These are phyloP conservation scores for Microdochium nivale DNA, from an alignment of 2,329 filamentous ascomycete species.

Conservation along the genomic window DNA sequence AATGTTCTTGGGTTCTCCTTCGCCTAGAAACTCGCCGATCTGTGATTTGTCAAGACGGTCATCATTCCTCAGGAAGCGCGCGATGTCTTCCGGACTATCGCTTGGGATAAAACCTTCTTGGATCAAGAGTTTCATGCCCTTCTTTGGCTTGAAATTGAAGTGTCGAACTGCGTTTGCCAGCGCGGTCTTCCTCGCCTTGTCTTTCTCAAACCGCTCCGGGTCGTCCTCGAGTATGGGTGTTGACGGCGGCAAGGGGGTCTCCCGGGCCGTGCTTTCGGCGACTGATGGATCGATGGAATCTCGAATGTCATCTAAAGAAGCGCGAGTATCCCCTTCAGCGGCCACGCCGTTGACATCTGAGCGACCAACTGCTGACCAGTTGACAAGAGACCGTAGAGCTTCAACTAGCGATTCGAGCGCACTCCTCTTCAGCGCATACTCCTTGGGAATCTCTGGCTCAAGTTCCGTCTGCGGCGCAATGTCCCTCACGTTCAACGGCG, in stretches of 20 bases:
- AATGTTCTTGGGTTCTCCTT: slow-evolving; percentile 88
- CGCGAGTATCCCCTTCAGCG: slow-evolving; percentile 40
- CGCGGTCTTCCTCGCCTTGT: slow-evolving; percentile 89
- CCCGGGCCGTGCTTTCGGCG: slow-evolving; percentile 53
- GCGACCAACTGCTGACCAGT: slow-evolving; percentile 68
- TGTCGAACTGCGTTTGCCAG: slow-evolving; percentile 79
- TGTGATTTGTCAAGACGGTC: slow-evolving; percentile 84
- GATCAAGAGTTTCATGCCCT: slow-evolving; percentile 76
- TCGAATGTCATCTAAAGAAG: slow-evolving; percentile 47
- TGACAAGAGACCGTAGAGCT: slow-evolving; percentile 79
- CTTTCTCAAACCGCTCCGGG: slow-evolving; percentile 86
- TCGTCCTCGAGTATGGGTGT: slow-evolving; percentile 78
- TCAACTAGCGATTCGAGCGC: slow-evolving; percentile 84
- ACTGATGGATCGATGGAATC: slow-evolving; percentile 69
- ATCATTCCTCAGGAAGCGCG: slow-evolving; percentile 70
- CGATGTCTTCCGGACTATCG: slow-evolving; percentile 72
- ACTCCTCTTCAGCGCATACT: slow-evolving; percentile 86
- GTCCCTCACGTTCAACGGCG: slow-evolving; percentile 72
- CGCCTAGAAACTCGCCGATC: slow-evolving; percentile 89
- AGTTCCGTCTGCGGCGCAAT: slow-evolving; percentile 52
- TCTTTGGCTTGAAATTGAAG: slow-evolving; percentile 98
- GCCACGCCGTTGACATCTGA: slow-evolving; percentile 50
- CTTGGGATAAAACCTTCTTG: slow-evolving; percentile 82
- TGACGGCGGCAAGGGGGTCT: slow-evolving; percentile 50
- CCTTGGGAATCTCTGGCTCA: slow-evolving; percentile 70